Base-by-base conservation (phyloP, 805 yeast species). In the Diddensiella transvaalensis region DNA sequence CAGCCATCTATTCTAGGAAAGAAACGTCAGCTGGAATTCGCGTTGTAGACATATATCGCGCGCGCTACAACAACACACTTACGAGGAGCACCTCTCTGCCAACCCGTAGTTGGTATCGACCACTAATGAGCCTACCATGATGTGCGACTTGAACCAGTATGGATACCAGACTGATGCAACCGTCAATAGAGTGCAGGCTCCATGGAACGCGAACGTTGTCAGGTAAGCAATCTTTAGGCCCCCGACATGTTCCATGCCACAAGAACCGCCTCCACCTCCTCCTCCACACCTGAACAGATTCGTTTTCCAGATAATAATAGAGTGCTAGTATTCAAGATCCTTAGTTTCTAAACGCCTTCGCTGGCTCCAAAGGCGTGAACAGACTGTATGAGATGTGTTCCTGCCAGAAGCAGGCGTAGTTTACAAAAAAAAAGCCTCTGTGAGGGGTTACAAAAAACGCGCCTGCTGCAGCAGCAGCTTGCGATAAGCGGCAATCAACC, bases 101-200 rank as follows among this genome's bases (percentile, higher is more conserved):
- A 54, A 47, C 22, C 57, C 57, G 22, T 45, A 44, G 19, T 29
- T 26, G 18, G 54, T 40, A 19, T 41, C 47, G 10, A 37, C 50
- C 17, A 22, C 13, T 21, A 47, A 18, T 13, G 17, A 15, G 2
- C 41, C 46, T 11, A 35, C 40, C n/a, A n/a, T 21, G 17, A 48
- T 39, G 26, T 41, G 47, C 13, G 44, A 37, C 22, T 32, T 40
- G 13, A 50, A 41, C 54, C 54, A 50, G 19, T 22, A 13, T 13
- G 48, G 26, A n/a, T 15, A 15, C 23, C 23, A 17, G 8, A 44
- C 36, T 21, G 54, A 40, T 11, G 5, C 46, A 19, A 51, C 11
- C 15, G 48, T 43, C 29, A 45, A 26, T 15, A 38, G n/a, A 3
- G 46, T 45, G 4, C 46, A 30, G 22, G 48, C 22, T 3, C 18